phyloP scores from a whole-genome alignment of 371 early-diverging fungal genomes.

The Mucor velutinosus region DNA sequence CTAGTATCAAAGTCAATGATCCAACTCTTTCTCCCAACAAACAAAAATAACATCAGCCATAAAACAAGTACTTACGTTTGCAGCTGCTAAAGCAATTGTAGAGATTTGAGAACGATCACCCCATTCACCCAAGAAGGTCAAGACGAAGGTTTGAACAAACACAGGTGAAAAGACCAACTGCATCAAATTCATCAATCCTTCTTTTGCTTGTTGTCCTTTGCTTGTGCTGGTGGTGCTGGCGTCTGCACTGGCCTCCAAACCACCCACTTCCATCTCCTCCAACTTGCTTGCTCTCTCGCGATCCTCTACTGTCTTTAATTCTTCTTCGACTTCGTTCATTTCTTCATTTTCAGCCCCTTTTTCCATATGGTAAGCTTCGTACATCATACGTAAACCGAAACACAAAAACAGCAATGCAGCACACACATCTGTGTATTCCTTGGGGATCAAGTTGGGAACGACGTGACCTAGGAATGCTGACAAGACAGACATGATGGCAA shows the following conservation, averaged over 20 bases:
- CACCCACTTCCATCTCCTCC: constrained; percentile 50
- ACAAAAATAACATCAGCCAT: not conserved
- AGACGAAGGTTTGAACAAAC: constrained; percentile 91
- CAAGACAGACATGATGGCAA: constrained; percentile 91
- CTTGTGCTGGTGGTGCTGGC: not conserved
- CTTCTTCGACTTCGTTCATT: constrained; percentile 85
- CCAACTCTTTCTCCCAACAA: not conserved
- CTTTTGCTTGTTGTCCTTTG: constrained; percentile 33
- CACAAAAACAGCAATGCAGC: constrained; percentile 86
- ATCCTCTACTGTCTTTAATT: constrained; percentile 80
- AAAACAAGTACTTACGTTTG: constrained; percentile 60
- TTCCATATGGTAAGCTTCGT: constrained; percentile 86
- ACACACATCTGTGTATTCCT: constrained; percentile 78
- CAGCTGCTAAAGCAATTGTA: constrained; percentile 94
- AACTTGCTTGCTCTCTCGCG: constrained; percentile 59
- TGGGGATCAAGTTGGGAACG: constrained; percentile 84
- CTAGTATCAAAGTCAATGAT: constrained; percentile 34
- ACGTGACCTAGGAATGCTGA: constrained; percentile 92
- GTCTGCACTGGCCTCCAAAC: constrained; percentile 5
- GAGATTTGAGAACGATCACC: constrained; percentile 94
- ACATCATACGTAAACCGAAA: constrained; percentile 90
- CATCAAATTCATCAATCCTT: constrained; percentile 63
- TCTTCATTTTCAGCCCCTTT: constrained; percentile 87
- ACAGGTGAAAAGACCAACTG: constrained; percentile 84
- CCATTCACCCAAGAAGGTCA: constrained; percentile 98